phyloP scores from a whole-genome alignment of 2,329 filamentous ascomycete genomes.

The Neopestalotiopsis sp. region DNA sequence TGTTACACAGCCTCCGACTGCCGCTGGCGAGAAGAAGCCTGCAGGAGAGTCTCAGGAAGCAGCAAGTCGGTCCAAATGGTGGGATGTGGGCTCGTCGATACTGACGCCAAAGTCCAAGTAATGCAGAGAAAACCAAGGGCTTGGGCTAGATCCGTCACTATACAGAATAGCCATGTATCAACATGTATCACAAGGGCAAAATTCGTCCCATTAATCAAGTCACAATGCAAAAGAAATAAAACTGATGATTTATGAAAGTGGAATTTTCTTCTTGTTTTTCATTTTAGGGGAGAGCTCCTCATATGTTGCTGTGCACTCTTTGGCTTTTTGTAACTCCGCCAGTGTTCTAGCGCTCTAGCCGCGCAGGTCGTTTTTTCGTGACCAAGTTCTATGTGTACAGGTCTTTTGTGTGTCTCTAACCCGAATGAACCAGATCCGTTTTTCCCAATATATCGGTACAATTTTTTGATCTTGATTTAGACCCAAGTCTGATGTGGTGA shows the following conservation, averaged over 20 bases:
- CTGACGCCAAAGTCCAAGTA: conserved; percentile 13
- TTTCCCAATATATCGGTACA: conserved; percentile 10
- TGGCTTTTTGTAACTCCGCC: background rate
- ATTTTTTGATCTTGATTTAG: conserved; percentile 18
- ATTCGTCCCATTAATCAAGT: too few species aligned
- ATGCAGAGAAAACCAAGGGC: background rate
- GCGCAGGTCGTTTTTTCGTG: background rate
- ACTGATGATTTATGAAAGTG: background rate
- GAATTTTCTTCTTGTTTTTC: conserved; percentile 16
- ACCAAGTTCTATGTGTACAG: conserved; percentile 26
- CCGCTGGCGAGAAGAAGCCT: background rate
- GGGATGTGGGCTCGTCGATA: conserved; percentile 12
- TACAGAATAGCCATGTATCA: background rate
- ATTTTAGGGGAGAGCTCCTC: background rate
- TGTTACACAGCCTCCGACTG: background rate
- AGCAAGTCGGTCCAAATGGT: conserved; percentile 5
- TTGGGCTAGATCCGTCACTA: background rate
- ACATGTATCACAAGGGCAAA: background rate
- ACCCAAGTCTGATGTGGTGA: background rate
- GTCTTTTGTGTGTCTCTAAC: conserved; percentile 5
- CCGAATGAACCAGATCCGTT: background rate
- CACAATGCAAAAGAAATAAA: too few species aligned
- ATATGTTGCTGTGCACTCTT: conserved; percentile 7
- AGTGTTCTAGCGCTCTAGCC: conserved; percentile 12
- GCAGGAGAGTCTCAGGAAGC: background rate